Conservation (phyloP, 257 asterid species). For the Solanum lignicaule region DNA sequence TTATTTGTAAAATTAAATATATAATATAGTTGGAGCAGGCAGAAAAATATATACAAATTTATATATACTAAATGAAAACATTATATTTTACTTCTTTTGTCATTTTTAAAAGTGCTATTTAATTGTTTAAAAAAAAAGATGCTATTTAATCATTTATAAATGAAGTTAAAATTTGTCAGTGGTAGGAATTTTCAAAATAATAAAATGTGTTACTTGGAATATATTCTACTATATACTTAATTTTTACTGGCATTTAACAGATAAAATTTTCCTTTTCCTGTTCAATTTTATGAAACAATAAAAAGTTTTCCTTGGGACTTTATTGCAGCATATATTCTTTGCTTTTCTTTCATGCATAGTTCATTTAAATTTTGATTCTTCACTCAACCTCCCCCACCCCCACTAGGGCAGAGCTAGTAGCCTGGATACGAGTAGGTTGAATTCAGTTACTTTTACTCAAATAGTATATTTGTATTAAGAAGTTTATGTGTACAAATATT, state of each 20-base stretch:
- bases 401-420: background rate
- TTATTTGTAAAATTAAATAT: background rate
- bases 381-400: background rate
- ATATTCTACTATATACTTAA: background rate
- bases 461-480: too few relatives aligned
- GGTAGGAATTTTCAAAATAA: background rate
- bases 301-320: background rate
- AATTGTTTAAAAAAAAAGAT: too few relatives aligned
- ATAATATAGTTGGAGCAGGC: background rate
- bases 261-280: background rate
- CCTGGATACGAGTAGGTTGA: accelerated
- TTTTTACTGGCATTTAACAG: background rate
- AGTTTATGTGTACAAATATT: too few relatives aligned
- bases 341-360: background rate
- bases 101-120: background rate
- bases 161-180: too few relatives aligned
- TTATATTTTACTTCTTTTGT: background rate
- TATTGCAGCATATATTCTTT: background rate
- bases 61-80: background rate
- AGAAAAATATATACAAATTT: background rate
- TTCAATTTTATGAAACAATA: background rate
- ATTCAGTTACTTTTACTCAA: background rate
- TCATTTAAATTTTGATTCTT: background rate
- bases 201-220: background rate
- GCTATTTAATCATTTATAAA: background rate